Conservation (phyloP, 495 filamentous ascomycete genomes). For the Aspergillus campestris region DNA sequence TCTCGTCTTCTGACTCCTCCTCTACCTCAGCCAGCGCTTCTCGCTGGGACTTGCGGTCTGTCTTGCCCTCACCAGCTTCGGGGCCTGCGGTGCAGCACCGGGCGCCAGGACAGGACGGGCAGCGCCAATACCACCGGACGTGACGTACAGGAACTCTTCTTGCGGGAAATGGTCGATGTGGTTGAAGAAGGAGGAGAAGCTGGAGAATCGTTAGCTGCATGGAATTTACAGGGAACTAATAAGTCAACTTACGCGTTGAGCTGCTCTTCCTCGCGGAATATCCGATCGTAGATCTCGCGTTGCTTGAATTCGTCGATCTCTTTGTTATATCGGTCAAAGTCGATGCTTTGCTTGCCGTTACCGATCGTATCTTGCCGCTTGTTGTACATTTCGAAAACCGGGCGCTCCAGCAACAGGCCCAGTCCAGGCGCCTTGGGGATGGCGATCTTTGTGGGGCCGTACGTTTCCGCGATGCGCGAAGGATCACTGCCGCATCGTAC, state of each 20-base stretch:
- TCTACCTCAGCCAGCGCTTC: slow-evolving; percentile 29
- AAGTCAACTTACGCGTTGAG: slow-evolving; percentile 54
- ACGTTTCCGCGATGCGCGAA: slow-evolving; percentile 58
- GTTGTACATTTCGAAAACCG: slow-evolving; percentile 86
- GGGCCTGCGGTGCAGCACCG: not conserved
- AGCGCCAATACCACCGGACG: slow-evolving; percentile 51
- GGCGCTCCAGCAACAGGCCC: slow-evolving; percentile 79
- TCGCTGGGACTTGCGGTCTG: slow-evolving; percentile 14
- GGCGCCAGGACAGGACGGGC: slow-evolving; percentile 26
- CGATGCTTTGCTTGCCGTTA: slow-evolving; percentile 55
- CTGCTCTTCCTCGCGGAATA: slow-evolving; percentile 82
- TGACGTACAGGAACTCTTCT: slow-evolving; percentile 70
- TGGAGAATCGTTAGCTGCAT: slow-evolving; percentile 15
- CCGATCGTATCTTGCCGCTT: slow-evolving; percentile 34
- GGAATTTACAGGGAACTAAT: not conserved
- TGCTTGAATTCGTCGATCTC: slow-evolving; percentile 88
- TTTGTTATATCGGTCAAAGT: slow-evolving; percentile 66
- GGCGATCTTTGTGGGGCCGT: slow-evolving; percentile 55
- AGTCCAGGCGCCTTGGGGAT: slow-evolving; percentile 91
- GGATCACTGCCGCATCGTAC: slow-evolving; percentile 70
- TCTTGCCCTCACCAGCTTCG: not conserved
- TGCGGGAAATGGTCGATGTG: slow-evolving; percentile 71
- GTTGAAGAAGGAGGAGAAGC: slow-evolving; percentile 73
- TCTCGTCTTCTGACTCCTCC: slow-evolving; percentile 22
- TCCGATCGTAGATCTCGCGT: slow-evolving; percentile 81